These are phyloP conservation scores for Paracoccidioides lutzii DNA, from an alignment of 2,329 filamentous ascomycete genomes.

Conservation along the genomic window DNA sequence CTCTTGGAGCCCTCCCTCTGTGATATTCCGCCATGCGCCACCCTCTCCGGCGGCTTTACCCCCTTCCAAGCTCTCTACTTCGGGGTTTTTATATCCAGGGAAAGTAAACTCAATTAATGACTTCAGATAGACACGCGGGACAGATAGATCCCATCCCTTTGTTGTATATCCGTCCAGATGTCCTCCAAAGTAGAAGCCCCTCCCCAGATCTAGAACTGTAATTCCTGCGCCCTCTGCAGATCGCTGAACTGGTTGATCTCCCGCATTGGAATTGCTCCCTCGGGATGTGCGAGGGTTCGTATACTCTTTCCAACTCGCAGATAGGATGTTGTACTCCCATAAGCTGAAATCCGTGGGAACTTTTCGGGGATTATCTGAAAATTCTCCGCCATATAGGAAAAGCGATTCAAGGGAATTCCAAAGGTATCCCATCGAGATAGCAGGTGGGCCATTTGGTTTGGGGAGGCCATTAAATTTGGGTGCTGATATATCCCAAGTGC, in stretches of 20 bases:
- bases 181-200: slow-evolving; percentile 69
- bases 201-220: slow-evolving; percentile 54
- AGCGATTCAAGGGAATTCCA: slow-evolving; percentile 61
- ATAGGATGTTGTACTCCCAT: slow-evolving; percentile 56
- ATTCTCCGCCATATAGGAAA: slow-evolving; percentile 63
- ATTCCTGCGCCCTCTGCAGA: slow-evolving; percentile 62
- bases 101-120: slow-evolving; percentile 65
- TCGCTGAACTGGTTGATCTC: slow-evolving; percentile 47
- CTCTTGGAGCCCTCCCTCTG: slow-evolving; percentile 54
- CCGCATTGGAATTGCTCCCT: slow-evolving; percentile 49
- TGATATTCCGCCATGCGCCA: slow-evolving; percentile 62
- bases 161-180: slow-evolving; percentile 55
- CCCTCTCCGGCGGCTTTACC: slow-evolving; percentile 45
- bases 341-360: slow-evolving; percentile 48
- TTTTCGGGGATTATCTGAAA: slow-evolving; percentile 48
- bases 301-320: slow-evolving; percentile 50
- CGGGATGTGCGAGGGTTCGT: slow-evolving; percentile 47
- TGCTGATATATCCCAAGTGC: slow-evolving; percentile 54
- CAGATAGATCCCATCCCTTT: slow-evolving; percentile 54
- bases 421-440: slow-evolving; percentile 59
- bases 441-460: slow-evolving; percentile 54
- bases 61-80: slow-evolving; percentile 43
- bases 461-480: slow-evolving; percentile 51
- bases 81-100: slow-evolving; percentile 53
- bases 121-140: slow-evolving; percentile 55